phyloP scores from a whole-genome alignment of 2,329 filamentous ascomycete species.

The Furcasterigmium furcatum region DNA sequence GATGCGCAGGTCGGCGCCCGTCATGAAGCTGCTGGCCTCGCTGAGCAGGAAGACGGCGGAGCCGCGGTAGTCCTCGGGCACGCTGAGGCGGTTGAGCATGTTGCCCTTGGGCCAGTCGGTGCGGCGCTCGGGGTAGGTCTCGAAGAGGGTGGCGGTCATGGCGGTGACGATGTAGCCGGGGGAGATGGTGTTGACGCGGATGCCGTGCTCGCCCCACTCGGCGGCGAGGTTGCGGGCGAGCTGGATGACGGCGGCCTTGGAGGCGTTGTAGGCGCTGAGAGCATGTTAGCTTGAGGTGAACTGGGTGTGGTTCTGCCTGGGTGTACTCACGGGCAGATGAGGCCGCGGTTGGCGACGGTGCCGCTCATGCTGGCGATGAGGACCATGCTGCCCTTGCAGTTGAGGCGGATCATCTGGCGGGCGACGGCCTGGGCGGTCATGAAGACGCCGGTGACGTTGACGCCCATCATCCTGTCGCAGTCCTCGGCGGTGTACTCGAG shows the following conservation, averaged over 20 bases:
- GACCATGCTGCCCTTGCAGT: slow-evolving; percentile 55
- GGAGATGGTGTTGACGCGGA: slow-evolving; percentile 78
- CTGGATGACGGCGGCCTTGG: slow-evolving; percentile 51
- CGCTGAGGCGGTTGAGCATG: slow-evolving; percentile 72
- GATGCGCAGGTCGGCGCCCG: slow-evolving; percentile 59
- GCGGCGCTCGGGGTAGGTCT: slow-evolving; percentile 66
- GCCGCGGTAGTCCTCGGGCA: slow-evolving; percentile 61
- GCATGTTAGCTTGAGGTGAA: not conserved
- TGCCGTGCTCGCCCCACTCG: slow-evolving; percentile 46
- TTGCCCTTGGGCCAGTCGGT: slow-evolving; percentile 77
- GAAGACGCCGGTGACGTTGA: slow-evolving; percentile 83
- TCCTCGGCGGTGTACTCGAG: slow-evolving; percentile 77
- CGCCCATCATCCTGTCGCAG: slow-evolving; percentile 74
- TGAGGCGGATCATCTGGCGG: slow-evolving; percentile 63
- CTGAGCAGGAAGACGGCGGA: slow-evolving; percentile 55
- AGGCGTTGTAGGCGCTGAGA: slow-evolving; percentile 42
- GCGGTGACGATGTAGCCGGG: slow-evolving; percentile 78
- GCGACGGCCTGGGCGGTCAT: slow-evolving; percentile 89
- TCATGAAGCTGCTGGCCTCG: slow-evolving; percentile 48
- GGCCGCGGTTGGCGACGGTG: slow-evolving; percentile 59
- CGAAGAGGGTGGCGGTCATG: slow-evolving; percentile 81
- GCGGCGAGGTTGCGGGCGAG: slow-evolving; percentile 46
- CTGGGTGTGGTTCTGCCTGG: not conserved
- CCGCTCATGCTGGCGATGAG: slow-evolving; percentile 71
- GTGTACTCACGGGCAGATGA: slow-evolving; percentile 54